Percentiles rank a stretch among this genome's conserved stretches.
Conservation (phyloP, 106 monocot species). For the Dendrobium officinale region DNA sequence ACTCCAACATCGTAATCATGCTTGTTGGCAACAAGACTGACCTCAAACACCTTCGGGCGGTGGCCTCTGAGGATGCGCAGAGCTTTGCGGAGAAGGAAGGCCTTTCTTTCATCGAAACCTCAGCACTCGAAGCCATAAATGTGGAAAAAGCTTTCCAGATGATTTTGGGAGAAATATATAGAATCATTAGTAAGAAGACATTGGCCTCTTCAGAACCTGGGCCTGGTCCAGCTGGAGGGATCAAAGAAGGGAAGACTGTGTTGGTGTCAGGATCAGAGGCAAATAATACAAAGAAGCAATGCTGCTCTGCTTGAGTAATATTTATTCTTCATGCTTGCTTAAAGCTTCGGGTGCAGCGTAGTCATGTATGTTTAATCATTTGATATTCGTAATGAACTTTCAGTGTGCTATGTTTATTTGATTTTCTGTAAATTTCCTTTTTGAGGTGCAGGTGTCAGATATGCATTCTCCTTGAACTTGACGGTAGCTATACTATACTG, state of each 20-base stretch:
- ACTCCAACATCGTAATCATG: conserved; percentile 47
- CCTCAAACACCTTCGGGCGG: conserved; percentile 39
- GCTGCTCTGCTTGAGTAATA: not conserved
- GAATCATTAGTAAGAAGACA: conserved; percentile 10
- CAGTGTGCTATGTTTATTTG: not conserved
- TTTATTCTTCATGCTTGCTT: not conserved
- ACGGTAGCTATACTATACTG: not conserved
- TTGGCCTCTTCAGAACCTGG: conserved; percentile 1
- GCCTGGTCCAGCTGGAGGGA: conserved; percentile 1
- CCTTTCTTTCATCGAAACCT: conserved; percentile 51
- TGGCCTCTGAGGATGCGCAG: conserved; percentile 41
- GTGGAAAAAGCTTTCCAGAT: conserved; percentile 8
- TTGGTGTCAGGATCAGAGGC: conserved; percentile 7
- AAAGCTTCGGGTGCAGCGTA: too few species aligned
- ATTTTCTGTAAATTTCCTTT: not conserved
- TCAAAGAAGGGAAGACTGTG: conserved; percentile 13
- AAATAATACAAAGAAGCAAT: conserved; percentile 8
- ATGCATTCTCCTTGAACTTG: not conserved
- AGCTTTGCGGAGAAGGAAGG: conserved; percentile 43
- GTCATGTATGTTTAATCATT: not conserved
- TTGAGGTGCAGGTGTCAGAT: not conserved
- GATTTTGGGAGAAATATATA: conserved; percentile 8
- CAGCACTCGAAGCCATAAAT: conserved; percentile 9
- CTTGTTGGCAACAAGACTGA: conserved; percentile 55
- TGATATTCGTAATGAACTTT: not conserved